These are phyloP conservation scores for Byssochlamys sp. DNA, from an alignment of 2,329 filamentous ascomycete genomes.

Conservation along the genomic window DNA sequence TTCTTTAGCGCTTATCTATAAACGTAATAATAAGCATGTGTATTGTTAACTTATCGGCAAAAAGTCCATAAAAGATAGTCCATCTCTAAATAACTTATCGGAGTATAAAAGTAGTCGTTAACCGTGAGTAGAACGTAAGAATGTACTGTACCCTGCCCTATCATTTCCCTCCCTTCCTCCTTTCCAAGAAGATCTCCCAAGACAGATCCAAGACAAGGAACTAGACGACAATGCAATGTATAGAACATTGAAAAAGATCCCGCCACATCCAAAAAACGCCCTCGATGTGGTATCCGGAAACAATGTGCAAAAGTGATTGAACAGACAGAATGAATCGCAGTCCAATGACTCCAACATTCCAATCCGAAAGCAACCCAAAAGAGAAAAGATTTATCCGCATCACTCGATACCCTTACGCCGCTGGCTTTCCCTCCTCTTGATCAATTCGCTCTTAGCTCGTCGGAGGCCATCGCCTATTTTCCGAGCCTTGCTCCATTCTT, in stretches of 20 bases:
- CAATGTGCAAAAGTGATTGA: not conserved
- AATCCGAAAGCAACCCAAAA: not conserved
- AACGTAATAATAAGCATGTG: no score
- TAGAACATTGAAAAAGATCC: not conserved
- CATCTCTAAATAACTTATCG: not conserved
- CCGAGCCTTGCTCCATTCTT: constrained; percentile 36
- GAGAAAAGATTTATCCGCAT: not conserved
- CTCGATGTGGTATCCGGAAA: not conserved
- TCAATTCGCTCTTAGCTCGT: constrained; percentile 32
- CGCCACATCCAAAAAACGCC: not conserved
- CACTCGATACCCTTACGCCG: constrained; percentile 7
- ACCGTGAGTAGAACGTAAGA: not conserved
- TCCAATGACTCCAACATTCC: not conserved
- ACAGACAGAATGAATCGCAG: not conserved
- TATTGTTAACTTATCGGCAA: no score
- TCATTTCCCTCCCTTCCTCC: not conserved
- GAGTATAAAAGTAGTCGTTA: not conserved
- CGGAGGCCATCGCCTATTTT: constrained; percentile 36
- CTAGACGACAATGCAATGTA: not conserved
- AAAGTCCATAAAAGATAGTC: not conserved
- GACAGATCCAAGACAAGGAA: not conserved
- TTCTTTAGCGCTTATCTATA: no score
- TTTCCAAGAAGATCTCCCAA: not conserved
- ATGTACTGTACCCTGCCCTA: not conserved
- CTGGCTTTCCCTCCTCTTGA: constrained; percentile 26